phyloP scores from a whole-genome alignment of 2,329 filamentous ascomycete species.

The Ascochyta clinopodiicola region DNA sequence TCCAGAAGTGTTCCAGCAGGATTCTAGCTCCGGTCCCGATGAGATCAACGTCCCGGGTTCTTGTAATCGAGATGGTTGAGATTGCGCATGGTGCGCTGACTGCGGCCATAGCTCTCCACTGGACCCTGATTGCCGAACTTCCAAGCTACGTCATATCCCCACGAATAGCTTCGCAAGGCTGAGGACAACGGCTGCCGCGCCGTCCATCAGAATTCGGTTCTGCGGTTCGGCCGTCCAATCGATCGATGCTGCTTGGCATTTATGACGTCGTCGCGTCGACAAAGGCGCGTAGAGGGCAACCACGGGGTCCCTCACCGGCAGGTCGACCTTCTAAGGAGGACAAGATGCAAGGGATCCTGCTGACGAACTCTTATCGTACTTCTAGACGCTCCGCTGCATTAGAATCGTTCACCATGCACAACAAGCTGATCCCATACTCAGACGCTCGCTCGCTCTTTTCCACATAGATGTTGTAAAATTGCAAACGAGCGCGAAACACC shows the following conservation, averaged over 20 bases:
- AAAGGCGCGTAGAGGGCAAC: background rate
- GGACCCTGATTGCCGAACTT: slow-evolving; percentile 13
- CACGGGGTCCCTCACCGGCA: background rate
- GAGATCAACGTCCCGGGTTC: slow-evolving; percentile 16
- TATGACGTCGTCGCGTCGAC: slow-evolving; percentile 1
- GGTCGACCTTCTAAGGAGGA: background rate
- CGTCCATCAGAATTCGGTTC: background rate
- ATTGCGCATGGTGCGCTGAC: background rate
- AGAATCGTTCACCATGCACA: background rate
- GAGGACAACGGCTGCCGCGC: slow-evolving; percentile 1
- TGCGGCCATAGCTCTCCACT: background rate
- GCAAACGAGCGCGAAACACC: background rate
- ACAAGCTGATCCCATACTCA: background rate
- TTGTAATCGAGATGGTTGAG: slow-evolving; percentile 5
- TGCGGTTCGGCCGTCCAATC: background rate
- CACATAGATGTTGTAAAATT: background rate
- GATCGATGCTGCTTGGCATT: slow-evolving; percentile 3
- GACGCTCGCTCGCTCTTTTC: background rate
- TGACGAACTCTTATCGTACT: background rate
- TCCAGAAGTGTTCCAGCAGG: slow-evolving; percentile 10
- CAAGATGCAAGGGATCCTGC: background rate
- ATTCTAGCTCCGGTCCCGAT: slow-evolving; percentile 16
- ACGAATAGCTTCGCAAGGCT: slow-evolving; percentile 21
- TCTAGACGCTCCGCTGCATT: background rate
- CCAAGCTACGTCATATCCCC: slow-evolving; percentile 26